Percentiles rank a stretch among this genome's conserved stretches.
phyloP scores from a whole-genome alignment of 2,329 filamentous ascomycete genomes.

The Ophiostoma piceae region DNA sequence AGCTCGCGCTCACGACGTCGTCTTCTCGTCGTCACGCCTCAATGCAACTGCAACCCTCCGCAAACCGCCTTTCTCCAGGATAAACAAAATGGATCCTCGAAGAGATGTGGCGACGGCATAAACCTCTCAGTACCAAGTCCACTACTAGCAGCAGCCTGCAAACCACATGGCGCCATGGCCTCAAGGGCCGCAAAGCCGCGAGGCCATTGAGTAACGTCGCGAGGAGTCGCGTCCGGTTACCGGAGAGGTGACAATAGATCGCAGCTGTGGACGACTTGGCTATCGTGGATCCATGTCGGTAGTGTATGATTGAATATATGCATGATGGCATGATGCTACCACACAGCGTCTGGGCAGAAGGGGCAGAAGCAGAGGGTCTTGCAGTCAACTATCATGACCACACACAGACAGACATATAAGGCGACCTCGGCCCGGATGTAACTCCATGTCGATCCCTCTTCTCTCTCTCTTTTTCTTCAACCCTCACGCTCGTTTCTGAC shows the following conservation, averaged over 20 bases:
- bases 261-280: neutral
- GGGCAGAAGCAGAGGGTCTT: neutral
- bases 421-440: neutral
- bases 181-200: too few relatives aligned
- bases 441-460: neutral
- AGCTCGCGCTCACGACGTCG: neutral
- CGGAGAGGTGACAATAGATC: neutral
- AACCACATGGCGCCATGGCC: neutral
- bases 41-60: neutral
- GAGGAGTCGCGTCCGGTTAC: neutral
- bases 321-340: neutral
- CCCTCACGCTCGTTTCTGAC: neutral
- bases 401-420: constrained; percentile 1
- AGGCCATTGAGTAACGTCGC: too few relatives aligned
- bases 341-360: neutral
- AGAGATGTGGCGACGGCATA: neutral
- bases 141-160: neutral
- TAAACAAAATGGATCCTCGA: neutral
- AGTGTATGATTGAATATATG: too few relatives aligned
- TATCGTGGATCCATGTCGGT: neutral
- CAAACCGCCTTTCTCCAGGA: neutral
- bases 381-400: neutral
- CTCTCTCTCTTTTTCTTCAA: neutral
- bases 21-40: too few relatives aligned
- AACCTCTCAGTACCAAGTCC: neutral